Base-by-base conservation (phyloP, 164 flowering plant species). In the Nelumbo lutea region DNA sequence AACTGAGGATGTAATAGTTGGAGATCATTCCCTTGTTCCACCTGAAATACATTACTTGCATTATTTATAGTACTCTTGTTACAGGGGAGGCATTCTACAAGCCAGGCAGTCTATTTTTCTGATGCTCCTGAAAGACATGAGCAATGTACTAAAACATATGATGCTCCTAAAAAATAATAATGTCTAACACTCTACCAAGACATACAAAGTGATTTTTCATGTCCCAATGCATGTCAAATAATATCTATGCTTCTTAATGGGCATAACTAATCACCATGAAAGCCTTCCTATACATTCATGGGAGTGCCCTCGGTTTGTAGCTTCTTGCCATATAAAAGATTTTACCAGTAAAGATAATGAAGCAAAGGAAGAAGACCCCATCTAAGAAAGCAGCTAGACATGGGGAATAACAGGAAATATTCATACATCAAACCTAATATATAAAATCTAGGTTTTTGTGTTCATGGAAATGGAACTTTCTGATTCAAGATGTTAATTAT, bases 11-110 rank as follows among this genome's bases (percentile, higher is more conserved):
- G 55, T 47, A 38, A 62, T 59, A 63, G n/a, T 60, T 68, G 64
- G 62, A 65, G 68, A 68, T 67, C 68, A 42, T 72, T 72, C 69
- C 73, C 78, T 64, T 70, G 63, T 14, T 64, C 9, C 61, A 70
- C 69, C 77, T 75, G 80, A 69, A 68, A 66, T 44, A 62, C 7
- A 57, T 44, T 41, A 66, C 40, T 59, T 53, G 60, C 64, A 61
- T 42, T 72, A 62, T 39, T 57, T 7, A 10, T 38, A 1, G 60
- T 9, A 4, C 42, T 27, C 7, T 61, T 73, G n/a, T 75, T 67
- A 47, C 66, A 71, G 14, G 55, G 15, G 62, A 59, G 38, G 50
- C n/a, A 42, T 55, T 14, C 44, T 9, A 67, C 63, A 62, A 46
- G 71, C 55, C 48, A 65, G 65, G 45, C 66, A 71, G 62, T 70